Base-by-base conservation (phyloP, 2,329 filamentous ascomycete species). In the Coniella vitis region DNA sequence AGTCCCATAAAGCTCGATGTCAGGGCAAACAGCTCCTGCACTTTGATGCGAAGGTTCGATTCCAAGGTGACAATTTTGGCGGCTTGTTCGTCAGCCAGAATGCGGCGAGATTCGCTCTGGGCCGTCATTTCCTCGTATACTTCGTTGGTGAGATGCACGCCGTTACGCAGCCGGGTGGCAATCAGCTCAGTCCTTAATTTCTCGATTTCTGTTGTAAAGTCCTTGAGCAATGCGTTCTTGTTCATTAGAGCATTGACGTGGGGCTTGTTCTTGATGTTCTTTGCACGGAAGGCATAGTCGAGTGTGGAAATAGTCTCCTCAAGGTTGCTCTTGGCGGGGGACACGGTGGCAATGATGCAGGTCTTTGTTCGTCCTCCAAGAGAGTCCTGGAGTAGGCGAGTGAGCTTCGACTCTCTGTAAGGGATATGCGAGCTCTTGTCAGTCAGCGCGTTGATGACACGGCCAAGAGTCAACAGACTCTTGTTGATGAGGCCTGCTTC, bases 401-500 rank as follows among this genome's bases (percentile, higher is more conserved):
- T 98, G 60, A 98, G 80, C 65, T 98, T 98, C 2, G 93, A 98
- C 68, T 98, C 94, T 59, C 93, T 78, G 66, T 82, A 81, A 1
- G 93, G 94, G 56, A 98, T 97, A 61, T 98, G 93, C 0, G 84
- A 77, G 63, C 83, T 84, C 59, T 84, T 85, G 63, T 98, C 94
- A 20, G 97, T 93, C 12, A 98, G 77, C 0, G 93, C 93, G 63
- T 98, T 98, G 69, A 98, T 98, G 57, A 98, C 93, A 56, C 93
- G 84, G 7, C 93, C 93, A 3, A 98, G 78, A 3, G 93, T 98
- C 52, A 98, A 78, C 57, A 98, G 73, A 64, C 90, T 95, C 73
- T 97, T 97, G 74, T 98, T 98, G 73, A 98, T 98, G 47, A 98
- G 72, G 16, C 94, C 93, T 36, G 93, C 93, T 67, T 98, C 93